Evolutionary conservation across 1,139 yeast genomes (phyloP).

Genomic region (Pichia sp.): DNA sequence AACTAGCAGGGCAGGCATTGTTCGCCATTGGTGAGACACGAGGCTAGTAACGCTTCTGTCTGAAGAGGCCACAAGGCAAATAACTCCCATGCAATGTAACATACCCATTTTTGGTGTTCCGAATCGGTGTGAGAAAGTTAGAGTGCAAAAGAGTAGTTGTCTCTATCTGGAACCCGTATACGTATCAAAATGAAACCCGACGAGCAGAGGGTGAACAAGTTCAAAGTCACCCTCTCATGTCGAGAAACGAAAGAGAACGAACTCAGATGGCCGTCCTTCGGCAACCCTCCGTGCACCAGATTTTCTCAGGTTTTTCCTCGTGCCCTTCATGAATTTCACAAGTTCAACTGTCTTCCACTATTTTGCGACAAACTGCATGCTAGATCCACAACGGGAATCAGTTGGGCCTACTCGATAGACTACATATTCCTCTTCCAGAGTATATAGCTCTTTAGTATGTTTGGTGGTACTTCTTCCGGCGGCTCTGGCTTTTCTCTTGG

Average conservation of each 20-base stretch:
- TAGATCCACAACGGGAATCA: background rate
- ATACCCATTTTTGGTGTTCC: background rate
- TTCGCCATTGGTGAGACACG: too few relatives aligned
- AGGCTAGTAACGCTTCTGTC: too few relatives aligned
- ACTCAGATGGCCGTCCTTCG: background rate
- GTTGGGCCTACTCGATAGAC: too few relatives aligned
- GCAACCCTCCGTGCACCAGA: background rate
- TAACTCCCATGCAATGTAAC: background rate
- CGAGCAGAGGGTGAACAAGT: background rate
- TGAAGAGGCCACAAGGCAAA: background rate
- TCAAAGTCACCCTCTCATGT: background rate
- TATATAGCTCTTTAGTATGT: conserved; percentile 6
- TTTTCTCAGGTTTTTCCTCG: background rate
- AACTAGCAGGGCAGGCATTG: too few relatives aligned
- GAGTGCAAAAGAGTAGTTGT: background rate
- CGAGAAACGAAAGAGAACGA: background rate
- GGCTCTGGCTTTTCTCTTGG: conserved; percentile 19
- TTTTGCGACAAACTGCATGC: background rate
- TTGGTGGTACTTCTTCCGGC: conserved; percentile 15
- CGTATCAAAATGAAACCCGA: background rate
- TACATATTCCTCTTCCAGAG: too few relatives aligned
- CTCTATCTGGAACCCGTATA: background rate
- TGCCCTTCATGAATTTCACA: background rate
- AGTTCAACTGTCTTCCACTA: background rate
- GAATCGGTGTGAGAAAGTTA: background rate